phyloP scores from a whole-genome alignment of 2,329 filamentous ascomycete genomes.

The Emergomyces orientalis region DNA sequence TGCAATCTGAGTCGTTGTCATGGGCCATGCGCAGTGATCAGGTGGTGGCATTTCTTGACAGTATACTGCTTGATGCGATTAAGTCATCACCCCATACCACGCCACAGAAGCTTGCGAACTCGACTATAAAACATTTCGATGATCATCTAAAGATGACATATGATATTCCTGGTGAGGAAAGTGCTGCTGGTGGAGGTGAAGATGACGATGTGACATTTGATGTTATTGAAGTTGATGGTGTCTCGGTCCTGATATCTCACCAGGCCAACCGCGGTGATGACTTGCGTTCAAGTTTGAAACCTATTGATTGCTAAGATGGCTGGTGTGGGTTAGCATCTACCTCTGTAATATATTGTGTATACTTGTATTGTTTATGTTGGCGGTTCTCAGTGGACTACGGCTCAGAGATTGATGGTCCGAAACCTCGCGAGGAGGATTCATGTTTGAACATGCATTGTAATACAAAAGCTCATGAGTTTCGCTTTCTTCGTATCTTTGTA shows the following conservation, averaged over 20 bases:
- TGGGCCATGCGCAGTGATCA: neutral
- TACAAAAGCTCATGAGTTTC: neutral
- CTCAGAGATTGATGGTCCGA: no score
- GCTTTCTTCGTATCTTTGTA: neutral
- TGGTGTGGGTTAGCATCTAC: neutral
- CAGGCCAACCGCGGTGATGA: neutral
- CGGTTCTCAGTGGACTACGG: neutral
- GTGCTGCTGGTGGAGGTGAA: neutral
- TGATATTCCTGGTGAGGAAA: neutral
- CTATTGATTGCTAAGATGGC: neutral
- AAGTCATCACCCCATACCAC: neutral
- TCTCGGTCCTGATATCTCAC: neutral
- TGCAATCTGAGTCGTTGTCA: slow-evolving; percentile 4
- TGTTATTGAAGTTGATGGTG: slow-evolving; percentile 2
- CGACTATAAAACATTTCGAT: slow-evolving; percentile 1
- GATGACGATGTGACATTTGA: slow-evolving; percentile 4
- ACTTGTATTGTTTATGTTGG: neutral
- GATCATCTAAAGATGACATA: neutral
- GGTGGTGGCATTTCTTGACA: slow-evolving; percentile 4
- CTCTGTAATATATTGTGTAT: neutral
- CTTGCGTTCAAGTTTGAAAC: neutral
- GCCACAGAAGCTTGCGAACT: slow-evolving; percentile 1
- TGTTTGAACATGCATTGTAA: neutral
- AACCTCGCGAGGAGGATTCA: neutral
- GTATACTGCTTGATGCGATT: slow-evolving; percentile 1